Percentiles rank a stretch among this genome's conserved stretches.
Conservation (phyloP, 352 stramenopile genomes). For the Pythium pectinolyticum region DNA sequence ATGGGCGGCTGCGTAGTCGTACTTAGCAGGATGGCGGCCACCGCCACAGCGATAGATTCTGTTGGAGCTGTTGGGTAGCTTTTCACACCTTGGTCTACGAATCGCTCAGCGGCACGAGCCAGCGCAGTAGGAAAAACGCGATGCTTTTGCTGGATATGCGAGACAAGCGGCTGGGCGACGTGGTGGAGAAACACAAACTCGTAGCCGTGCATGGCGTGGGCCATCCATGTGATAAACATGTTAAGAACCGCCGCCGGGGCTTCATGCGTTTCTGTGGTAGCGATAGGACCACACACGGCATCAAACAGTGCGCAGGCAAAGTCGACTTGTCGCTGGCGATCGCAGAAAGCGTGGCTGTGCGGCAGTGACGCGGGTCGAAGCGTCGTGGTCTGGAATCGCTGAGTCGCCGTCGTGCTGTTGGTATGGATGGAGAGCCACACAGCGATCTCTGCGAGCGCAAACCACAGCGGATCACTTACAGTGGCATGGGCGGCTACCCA, state of each 20-base stretch:
- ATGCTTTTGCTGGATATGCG: conserved; percentile 14
- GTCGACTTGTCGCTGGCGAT: conserved; percentile 11
- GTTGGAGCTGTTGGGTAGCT: neutral
- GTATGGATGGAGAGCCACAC: conserved; percentile 12
- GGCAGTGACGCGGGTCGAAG: conserved; percentile 1
- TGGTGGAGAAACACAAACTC: conserved; percentile 19
- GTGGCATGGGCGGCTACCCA: neutral
- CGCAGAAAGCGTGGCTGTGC: conserved; percentile 11
- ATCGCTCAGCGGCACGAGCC: neutral
- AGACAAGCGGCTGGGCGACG: neutral
- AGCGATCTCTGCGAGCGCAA: conserved; percentile 16
- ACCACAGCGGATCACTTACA: conserved; percentile 16
- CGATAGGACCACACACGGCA: neutral
- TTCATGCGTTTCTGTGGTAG: neutral
- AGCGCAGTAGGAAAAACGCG: neutral
- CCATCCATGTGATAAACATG: conserved; percentile 5
- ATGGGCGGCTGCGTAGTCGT: neutral
- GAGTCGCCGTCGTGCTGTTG: neutral
- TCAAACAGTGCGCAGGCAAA: conserved; percentile 1
- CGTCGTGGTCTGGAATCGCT: neutral
- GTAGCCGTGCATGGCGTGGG: conserved; percentile 12
- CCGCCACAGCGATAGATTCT: neutral
- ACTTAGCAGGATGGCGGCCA: conserved; percentile 8
- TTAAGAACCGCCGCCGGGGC: neutral
- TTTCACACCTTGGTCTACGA: neutral